These are phyloP conservation scores for Debaryomyces sp. DNA, from an alignment of 1,139 yeast genomes.

Conservation along the genomic window DNA sequence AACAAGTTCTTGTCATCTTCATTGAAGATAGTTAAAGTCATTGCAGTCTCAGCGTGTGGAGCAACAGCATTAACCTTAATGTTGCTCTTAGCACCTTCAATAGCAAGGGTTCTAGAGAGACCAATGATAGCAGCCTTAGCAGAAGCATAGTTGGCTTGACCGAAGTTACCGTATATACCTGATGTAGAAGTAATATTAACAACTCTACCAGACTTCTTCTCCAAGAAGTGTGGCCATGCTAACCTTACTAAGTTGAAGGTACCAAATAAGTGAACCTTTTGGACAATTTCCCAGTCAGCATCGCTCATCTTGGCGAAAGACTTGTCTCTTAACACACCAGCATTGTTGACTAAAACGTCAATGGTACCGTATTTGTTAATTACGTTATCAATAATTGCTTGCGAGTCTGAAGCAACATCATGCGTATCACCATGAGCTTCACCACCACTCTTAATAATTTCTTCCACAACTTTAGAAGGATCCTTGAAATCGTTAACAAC, in stretches of 20 bases:
- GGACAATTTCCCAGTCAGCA: conserved; percentile 80
- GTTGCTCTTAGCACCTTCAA: conserved; percentile 82
- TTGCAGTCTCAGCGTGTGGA: conserved; percentile 97
- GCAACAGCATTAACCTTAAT: conserved; percentile 85
- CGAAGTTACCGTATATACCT: conserved; percentile 96
- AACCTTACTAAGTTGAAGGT: conserved; percentile 83
- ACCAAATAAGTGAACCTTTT: conserved; percentile 81
- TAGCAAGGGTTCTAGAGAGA: conserved; percentile 80
- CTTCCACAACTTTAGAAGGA: conserved; percentile 74
- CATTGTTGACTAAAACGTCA: conserved; percentile 87
- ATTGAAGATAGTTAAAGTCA: conserved; percentile 87
- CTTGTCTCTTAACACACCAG: conserved; percentile 91
- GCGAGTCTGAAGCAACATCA: conserved; percentile 79
- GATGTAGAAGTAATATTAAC: conserved; percentile 93
- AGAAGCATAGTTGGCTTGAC: conserved; percentile 94
- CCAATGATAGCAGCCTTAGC: conserved; percentile 92
- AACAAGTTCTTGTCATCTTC: conserved; percentile 77
- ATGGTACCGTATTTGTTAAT: conserved; percentile 77
- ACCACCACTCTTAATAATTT: conserved; percentile 76
- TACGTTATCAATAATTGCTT: conserved; percentile 78
- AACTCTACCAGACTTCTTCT: conserved; percentile 80
- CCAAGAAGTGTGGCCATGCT: conserved; percentile 87
- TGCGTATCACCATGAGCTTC: conserved; percentile 83
- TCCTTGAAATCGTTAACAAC: conserved; percentile 90
- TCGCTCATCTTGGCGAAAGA: conserved; percentile 85